Base-by-base conservation (phyloP, 345 rosid genomes). In the Sonneratia caseolaris region DNA sequence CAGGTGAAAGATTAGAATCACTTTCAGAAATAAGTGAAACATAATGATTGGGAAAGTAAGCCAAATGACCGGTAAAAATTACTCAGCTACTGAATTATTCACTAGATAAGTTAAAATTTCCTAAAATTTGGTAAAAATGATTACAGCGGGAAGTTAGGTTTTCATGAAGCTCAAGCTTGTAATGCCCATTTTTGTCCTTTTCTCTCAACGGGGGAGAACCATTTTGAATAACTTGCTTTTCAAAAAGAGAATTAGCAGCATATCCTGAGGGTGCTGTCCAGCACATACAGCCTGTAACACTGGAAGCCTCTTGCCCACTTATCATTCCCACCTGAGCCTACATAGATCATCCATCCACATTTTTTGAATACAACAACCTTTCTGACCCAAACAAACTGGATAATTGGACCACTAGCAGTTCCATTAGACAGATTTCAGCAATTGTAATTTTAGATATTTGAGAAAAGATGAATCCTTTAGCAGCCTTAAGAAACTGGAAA, bases 291-390 rank as follows among this genome's bases (percentile, higher is more conserved):
- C 98, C 83, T 77, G 96, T 70, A 78, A 90, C 72, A 84, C 81
- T 83, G 72, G 91, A 96, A 91, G 87, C 81, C 82, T 90, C 97
- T 86, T 86, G 95, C 76, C 88, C 96, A 90, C 84, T 90, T 85
- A 87, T 87, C 78, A 85, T 83, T 82, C 93, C 96, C 90, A 91
- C 96, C 96, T 91, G 97, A 85, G 87, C 98, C 98, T 94, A 94
- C 97, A 91, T 82, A 91, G 84, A 87, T 78, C 84, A 89, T 80
- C 84, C 91, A 85, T 73, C 75, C 85, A 86, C 90, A 80, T 83
- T 89, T 82, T 89, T 73, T 86, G 87, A 89, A 86, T 88, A 76
- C 75, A n/a, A 49, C 55, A 49, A 5, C 55, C 55, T 7, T 49
- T 49, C 55, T 49, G 12, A 49, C 18, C 55, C 22, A 55, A 55